Evolutionary conservation across 805 yeast genomes (phyloP), one percentile per base, ranked within the genome.

Genomic region (Pichia paraexigua): DNA sequence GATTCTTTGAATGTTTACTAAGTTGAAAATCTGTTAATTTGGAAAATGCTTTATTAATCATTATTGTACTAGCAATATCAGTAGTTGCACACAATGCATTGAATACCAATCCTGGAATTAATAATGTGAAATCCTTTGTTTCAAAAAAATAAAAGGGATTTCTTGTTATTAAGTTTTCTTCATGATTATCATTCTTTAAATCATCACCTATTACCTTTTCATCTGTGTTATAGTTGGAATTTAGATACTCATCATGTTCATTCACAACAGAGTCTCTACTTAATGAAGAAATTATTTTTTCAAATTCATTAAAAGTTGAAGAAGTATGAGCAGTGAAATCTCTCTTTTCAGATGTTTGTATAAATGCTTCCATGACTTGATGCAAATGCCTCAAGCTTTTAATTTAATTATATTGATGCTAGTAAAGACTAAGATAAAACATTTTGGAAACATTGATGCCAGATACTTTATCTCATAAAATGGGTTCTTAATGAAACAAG

Each of bases 11-110:
- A 54, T 70, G 68, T 2, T 61, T 51, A 0, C 76, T 76, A 2
- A 20, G 3, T 8, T 69, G 60, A 41, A 64, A 68, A 1, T 58
- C 53, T 1, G 75, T 60, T 4, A 82, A 61, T 1, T 69, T 64
- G 28, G 70, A 66, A 58, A 91, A 87, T 0, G 85, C 73, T 50
- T 76, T 67, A 3, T 95, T 94, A 53, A 84, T 77, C 15, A 90
- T 59, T 3, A 87, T 72, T 0, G 95, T 77, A 20, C 79, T 75
- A 2, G 77, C 72, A 0, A 88, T 82, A 0, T 87, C 79, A 0
- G 78, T 77, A 2, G 78, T 61, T 0, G 90, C 80, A n/a, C 81
- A 71, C 1, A 75, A 56, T 11, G 72, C 56, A 18, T 85, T 76
- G 1, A 61, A 48, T 4, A 57, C 0, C 1, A 56, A 1, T 7